Conservation (phyloP, 306 rosid species). For the Lupinus albus region DNA sequence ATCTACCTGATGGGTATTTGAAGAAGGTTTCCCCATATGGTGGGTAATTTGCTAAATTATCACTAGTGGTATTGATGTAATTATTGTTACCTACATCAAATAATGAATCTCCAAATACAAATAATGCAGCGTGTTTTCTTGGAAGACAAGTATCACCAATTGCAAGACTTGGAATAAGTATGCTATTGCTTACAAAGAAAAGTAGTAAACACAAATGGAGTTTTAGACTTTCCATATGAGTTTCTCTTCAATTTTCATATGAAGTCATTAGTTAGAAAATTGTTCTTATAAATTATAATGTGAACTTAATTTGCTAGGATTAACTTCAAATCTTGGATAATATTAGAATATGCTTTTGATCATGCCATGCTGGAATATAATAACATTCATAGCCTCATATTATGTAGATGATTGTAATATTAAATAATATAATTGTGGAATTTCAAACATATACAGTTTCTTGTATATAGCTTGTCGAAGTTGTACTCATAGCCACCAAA, state of each 20-base stretch:
- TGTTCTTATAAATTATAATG: not conserved
- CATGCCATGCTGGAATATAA: not conserved
- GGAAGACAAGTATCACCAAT: slow-evolving; percentile 25
- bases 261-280: not conserved
- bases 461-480: not conserved
- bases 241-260: not conserved
- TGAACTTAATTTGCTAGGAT: not conserved
- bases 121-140: slow-evolving; percentile 40
- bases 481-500: not conserved
- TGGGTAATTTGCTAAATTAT: slow-evolving; percentile 35
- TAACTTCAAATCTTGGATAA: not conserved
- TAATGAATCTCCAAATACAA: slow-evolving; percentile 63
- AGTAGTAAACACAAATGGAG: slow-evolving; percentile 27
- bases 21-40: slow-evolving; percentile 65
- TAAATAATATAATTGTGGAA: not conserved
- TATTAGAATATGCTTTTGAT: not conserved
- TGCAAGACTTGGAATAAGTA: not conserved
- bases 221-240: slow-evolving; percentile 26
- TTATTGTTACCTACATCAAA: slow-evolving; percentile 64
- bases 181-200: not conserved
- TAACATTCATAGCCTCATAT: too few relatives aligned
- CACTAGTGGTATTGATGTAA: slow-evolving; percentile 40
- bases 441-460: not conserved
- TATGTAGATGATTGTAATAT: not conserved
- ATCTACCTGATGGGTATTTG: slow-evolving; percentile 55